Evolutionary conservation across 2,329 filamentous ascomycete genomes (phyloP).

Genomic region (Colletotrichum tanaceti): DNA sequence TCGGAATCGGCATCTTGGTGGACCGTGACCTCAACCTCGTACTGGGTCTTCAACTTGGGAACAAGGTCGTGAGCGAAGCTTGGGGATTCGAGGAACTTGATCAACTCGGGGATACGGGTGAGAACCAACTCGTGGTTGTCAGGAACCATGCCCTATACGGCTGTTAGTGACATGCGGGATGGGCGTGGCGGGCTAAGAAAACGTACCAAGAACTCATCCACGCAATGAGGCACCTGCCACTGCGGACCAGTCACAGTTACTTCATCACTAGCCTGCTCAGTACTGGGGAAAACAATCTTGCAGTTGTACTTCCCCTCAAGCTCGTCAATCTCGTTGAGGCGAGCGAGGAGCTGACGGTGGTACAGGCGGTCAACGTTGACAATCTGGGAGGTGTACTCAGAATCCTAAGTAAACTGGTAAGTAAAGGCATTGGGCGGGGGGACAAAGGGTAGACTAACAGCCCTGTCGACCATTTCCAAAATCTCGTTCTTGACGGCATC

Average conservation of each 20-base stretch:
- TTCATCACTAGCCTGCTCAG: slow-evolving; percentile 95
- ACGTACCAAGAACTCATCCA: slow-evolving; percentile 88
- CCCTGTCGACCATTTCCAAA: slow-evolving; percentile 98
- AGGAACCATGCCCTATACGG: slow-evolving; percentile 86
- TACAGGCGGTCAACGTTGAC: slow-evolving; percentile 95
- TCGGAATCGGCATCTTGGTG: slow-evolving; percentile 72
- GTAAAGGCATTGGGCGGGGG: neutral
- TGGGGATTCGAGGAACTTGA: slow-evolving; percentile 82
- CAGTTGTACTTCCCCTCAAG: slow-evolving; percentile 99
- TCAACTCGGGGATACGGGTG: slow-evolving; percentile 78
- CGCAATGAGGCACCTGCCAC: slow-evolving; percentile 97
- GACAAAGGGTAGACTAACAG: slow-evolving; percentile 62
- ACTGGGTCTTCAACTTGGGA: slow-evolving; percentile 87
- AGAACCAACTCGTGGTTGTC: slow-evolving; percentile 94
- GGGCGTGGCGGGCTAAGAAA: slow-evolving; percentile 40
- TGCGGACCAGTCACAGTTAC: slow-evolving; percentile 96
- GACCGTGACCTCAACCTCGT: slow-evolving; percentile 88
- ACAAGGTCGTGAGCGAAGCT: slow-evolving; percentile 85
- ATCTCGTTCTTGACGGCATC: slow-evolving; percentile 99
- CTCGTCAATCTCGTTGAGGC: slow-evolving; percentile 89
- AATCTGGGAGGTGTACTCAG: slow-evolving; percentile 94
- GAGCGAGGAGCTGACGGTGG: slow-evolving; percentile 91
- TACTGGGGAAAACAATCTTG: slow-evolving; percentile 98
- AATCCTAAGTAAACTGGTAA: slow-evolving; percentile 69
- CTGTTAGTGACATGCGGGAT: slow-evolving; percentile 18